A percentile compares a stretch with the other conserved stretches of the same genome.
phyloP scores from a whole-genome alignment of 2,329 filamentous ascomycete species.

The Magnaporthiopsis incrustans region DNA sequence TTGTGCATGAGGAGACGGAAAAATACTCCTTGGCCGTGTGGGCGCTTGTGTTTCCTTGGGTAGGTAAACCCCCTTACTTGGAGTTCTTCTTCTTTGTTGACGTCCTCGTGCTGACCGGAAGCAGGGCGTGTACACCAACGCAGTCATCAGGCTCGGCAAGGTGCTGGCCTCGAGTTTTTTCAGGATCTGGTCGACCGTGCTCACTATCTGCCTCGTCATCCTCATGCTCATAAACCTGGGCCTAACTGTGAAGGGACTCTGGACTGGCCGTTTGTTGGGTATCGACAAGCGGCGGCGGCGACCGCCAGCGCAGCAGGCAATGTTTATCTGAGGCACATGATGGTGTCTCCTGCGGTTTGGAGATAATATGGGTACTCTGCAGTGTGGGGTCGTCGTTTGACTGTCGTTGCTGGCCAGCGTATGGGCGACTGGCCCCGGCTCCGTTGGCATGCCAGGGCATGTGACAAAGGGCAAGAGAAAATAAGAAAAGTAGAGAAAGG shows the following conservation, averaged over 20 bases:
- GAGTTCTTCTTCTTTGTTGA: neutral
- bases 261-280: constrained; percentile 5
- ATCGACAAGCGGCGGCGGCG: neutral
- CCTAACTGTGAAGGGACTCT: neutral
- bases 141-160: constrained; percentile 26
- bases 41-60: constrained; percentile 31
- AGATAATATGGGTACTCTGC: neutral
- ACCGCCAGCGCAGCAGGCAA: neutral
- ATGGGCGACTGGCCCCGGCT: too few relatives aligned
- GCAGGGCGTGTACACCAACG: constrained; percentile 31
- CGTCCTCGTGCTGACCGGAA: too few relatives aligned
- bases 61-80: constrained; percentile 14
- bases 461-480: too few relatives aligned
- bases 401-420: too few relatives aligned
- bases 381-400: too few relatives aligned
- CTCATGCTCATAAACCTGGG: constrained; percentile 12
- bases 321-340: neutral
- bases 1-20: constrained; percentile 13
- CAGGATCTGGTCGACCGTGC: constrained; percentile 26
- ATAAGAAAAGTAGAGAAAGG: too few relatives aligned
- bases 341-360: neutral
- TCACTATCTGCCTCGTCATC: constrained; percentile 25
- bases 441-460: too few relatives aligned
- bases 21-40: constrained; percentile 24
- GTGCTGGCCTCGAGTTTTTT: constrained; percentile 30